These are phyloP conservation scores for Didymella sp. DNA, from an alignment of 2,329 filamentous ascomycete species.

Conservation along the genomic window DNA sequence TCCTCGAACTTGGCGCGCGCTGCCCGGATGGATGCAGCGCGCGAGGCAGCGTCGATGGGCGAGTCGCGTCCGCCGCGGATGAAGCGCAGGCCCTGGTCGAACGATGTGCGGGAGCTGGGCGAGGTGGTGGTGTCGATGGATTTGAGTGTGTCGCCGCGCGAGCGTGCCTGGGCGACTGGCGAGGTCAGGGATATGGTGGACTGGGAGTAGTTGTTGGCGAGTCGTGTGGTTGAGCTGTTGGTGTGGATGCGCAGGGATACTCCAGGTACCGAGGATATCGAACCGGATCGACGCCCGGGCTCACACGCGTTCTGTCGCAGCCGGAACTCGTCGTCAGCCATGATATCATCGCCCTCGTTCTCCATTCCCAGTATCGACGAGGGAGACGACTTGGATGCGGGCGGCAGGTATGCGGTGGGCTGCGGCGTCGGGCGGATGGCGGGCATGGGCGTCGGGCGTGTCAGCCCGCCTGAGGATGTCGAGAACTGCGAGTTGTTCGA, in stretches of 20 bases:
- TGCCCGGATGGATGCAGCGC: constrained; percentile 63
- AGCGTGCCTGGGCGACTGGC: constrained; percentile 51
- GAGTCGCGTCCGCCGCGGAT: constrained; percentile 58
- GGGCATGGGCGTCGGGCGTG: constrained; percentile 59
- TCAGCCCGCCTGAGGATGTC: constrained; percentile 56
- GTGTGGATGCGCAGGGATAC: constrained; percentile 49
- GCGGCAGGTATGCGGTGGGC: constrained; percentile 58
- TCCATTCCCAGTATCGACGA: constrained; percentile 57
- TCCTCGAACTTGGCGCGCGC: constrained; percentile 65
- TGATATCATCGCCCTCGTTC: constrained; percentile 53
- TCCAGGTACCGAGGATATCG: constrained; percentile 52
- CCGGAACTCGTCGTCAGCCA: constrained; percentile 57
- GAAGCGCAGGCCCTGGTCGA: constrained; percentile 63
- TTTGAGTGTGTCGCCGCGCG: constrained; percentile 59
- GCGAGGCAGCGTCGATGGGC: constrained; percentile 58
- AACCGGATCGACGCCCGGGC: constrained; percentile 53
- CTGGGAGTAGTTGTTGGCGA: constrained; percentile 58
- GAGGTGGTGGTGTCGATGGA: constrained; percentile 58
- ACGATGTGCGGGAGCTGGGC: constrained; percentile 62
- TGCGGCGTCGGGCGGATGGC: constrained; percentile 63
- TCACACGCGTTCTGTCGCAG: constrained; percentile 49
- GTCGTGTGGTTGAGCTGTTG: constrained; percentile 53
- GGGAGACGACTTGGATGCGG: constrained; percentile 58
- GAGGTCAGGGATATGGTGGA: constrained; percentile 58
- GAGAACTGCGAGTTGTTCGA: constrained; percentile 64